phyloP scores from a whole-genome alignment of 176 grass and related monocot genomes.

The Aegilops bicornis region DNA sequence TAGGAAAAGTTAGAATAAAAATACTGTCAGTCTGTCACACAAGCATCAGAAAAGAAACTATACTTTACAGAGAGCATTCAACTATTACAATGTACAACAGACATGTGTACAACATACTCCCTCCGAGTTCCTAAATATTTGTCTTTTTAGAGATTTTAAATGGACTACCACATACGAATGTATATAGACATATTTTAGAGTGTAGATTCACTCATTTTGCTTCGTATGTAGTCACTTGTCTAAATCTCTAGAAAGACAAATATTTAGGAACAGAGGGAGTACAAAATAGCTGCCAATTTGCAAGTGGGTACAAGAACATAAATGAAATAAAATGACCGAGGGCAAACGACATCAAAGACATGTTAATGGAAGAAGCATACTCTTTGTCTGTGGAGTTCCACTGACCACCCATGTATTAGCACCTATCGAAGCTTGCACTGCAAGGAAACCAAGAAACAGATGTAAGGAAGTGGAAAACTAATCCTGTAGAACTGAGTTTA shows the following conservation, averaged over 20 bases:
- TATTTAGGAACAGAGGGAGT: no score
- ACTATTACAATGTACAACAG: no score
- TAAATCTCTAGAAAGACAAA: no score
- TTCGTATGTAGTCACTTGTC: no score
- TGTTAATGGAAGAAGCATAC: conserved; percentile 45
- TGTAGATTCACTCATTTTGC: no score
- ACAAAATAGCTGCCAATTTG: background rate
- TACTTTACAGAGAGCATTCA: background rate
- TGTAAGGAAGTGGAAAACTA: conserved; percentile 16
- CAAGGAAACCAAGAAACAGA: conserved; percentile 15
- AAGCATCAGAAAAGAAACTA: background rate
- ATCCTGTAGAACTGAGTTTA: background rate
- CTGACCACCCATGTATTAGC: conserved; percentile 99
- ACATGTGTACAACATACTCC: background rate
- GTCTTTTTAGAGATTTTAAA: no score
- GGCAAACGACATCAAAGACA: background rate
- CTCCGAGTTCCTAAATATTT: no score
- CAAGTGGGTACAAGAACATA: background rate
- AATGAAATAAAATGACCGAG: background rate
- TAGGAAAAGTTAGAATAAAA: background rate
- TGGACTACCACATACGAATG: no score
- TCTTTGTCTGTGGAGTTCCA: conserved; percentile 96
- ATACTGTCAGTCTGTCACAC: background rate
- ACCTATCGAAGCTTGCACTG: conserved; percentile 97
- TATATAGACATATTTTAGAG: no score